Evolutionary conservation across 352 stramenopile species (phyloP).

Genomic region (Globisporangium yorkense): DNA sequence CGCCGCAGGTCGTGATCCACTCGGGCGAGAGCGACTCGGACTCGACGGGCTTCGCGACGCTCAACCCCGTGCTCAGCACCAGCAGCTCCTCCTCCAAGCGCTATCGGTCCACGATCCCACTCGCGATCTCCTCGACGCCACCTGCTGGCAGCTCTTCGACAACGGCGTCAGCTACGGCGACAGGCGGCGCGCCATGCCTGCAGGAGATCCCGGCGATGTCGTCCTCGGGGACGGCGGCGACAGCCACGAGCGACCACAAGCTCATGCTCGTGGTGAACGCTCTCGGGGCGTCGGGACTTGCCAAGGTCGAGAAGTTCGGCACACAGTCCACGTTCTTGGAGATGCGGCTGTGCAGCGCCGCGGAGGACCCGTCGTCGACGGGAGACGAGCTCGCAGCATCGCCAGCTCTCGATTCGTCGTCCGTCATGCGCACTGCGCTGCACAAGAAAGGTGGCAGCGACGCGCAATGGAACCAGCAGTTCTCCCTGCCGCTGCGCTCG

Average conservation of each 20-base stretch:
- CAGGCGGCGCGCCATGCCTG: conserved; percentile 22
- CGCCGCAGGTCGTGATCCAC: conserved; percentile 66
- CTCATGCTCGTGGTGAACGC: conserved; percentile 51
- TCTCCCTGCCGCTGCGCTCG: conserved; percentile 44
- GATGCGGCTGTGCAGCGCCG: conserved; percentile 28
- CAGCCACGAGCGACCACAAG: conserved; percentile 6
- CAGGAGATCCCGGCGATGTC: conserved; percentile 38
- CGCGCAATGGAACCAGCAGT: conserved; percentile 81
- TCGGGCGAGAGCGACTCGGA: conserved; percentile 61
- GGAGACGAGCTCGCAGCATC: conserved; percentile 9
- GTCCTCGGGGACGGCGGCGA: neutral
- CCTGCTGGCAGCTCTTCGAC: neutral
- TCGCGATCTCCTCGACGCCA: neutral
- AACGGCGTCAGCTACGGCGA: conserved; percentile 5
- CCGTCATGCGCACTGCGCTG: conserved; percentile 43
- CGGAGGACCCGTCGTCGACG: neutral
- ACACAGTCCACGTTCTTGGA: conserved; percentile 71
- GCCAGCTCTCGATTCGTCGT: neutral
- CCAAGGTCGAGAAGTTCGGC: conserved; percentile 72
- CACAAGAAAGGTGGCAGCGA: conserved; percentile 82
- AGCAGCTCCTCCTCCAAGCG: neutral
- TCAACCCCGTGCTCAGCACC: conserved; percentile 54
- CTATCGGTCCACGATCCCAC: conserved; percentile 6
- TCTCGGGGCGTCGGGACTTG: conserved; percentile 44
- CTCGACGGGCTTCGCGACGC: conserved; percentile 45